A percentile compares a stretch with the other conserved stretches of the same genome.
These are phyloP conservation scores for Aspergillus amoenus DNA, from an alignment of 2,329 filamentous ascomycete species.

Conservation along the genomic window DNA sequence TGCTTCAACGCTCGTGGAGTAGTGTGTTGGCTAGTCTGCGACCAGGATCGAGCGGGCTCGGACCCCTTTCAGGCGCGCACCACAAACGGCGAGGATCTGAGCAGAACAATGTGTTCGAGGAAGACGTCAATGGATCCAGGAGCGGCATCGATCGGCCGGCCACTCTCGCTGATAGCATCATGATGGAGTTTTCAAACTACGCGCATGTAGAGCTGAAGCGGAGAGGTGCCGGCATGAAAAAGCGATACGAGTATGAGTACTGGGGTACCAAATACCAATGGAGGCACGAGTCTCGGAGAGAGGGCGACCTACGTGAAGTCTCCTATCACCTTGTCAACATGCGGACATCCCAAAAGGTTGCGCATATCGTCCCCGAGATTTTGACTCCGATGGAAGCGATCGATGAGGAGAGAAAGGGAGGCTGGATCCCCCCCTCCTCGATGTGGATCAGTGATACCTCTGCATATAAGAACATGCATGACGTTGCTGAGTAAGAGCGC, in stretches of 20 bases:
- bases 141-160: slow-evolving; percentile 19
- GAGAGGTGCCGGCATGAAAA: slow-evolving; percentile 63
- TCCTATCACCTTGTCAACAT: slow-evolving; percentile 78
- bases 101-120: slow-evolving; percentile 38
- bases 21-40: slow-evolving; percentile 58
- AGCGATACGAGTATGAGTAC: slow-evolving; percentile 89
- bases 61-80: slow-evolving; percentile 36
- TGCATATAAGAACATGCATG: slow-evolving; percentile 68
- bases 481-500: slow-evolving; percentile 78
- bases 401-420: slow-evolving; percentile 74
- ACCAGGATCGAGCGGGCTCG: slow-evolving; percentile 55
- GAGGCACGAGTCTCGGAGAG: slow-evolving; percentile 71
- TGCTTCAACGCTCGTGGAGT: slow-evolving; percentile 59
- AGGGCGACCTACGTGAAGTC: slow-evolving; percentile 62
- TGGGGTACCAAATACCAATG: slow-evolving; percentile 86
- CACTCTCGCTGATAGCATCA: slow-evolving; percentile 72
- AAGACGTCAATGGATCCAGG: slow-evolving; percentile 14
- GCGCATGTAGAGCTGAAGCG: slow-evolving; percentile 82
- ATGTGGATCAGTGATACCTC: slow-evolving; percentile 82
- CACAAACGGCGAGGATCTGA: slow-evolving; percentile 60
- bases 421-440: slow-evolving; percentile 86
- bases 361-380: slow-evolving; percentile 80
- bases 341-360: slow-evolving; percentile 64
- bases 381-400: slow-evolving; percentile 68
- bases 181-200: slow-evolving; percentile 96